phyloP scores from a whole-genome alignment of 345 rosid genomes.

The Hibiscus trionum region DNA sequence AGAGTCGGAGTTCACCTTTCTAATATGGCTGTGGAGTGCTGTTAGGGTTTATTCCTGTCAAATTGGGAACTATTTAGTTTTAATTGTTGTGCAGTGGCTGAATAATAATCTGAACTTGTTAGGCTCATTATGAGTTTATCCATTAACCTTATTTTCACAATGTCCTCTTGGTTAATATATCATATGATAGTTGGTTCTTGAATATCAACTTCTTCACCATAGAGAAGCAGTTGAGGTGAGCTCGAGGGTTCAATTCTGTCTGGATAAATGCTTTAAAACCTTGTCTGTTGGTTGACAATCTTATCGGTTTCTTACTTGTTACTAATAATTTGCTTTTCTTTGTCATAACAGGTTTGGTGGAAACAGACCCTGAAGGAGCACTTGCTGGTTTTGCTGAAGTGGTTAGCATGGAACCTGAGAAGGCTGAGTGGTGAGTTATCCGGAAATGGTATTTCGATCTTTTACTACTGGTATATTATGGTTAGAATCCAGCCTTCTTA shows the following conservation, averaged over 20 bases:
- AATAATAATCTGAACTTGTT: not conserved
- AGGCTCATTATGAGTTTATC: not conserved
- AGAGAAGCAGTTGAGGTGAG: not conserved
- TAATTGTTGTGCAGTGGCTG: not conserved
- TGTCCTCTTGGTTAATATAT: not conserved
- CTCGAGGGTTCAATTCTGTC: not conserved
- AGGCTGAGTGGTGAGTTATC: conserved; percentile 82
- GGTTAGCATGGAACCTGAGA: conserved; percentile 92
- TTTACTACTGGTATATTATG: not conserved
- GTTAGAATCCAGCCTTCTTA: not conserved
- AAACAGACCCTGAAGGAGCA: conserved; percentile 86
- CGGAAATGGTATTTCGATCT: not conserved
- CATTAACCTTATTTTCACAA: not conserved
- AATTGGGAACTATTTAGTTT: not conserved
- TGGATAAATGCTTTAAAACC: not conserved
- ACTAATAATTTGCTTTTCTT: not conserved
- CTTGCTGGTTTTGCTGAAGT: conserved; percentile 94
- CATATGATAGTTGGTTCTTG: not conserved
- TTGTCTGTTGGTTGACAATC: not conserved
- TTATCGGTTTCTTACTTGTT: not conserved
- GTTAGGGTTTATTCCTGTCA: not conserved
- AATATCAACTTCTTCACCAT: not conserved
- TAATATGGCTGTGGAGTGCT: not conserved
- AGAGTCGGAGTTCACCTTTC: not conserved
- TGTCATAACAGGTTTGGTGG: conserved; percentile 61